Percentiles rank a stretch among this genome's conserved stretches.
phyloP scores from a whole-genome alignment of 2,329 filamentous ascomycete genomes.

The Metarhizium guizhouense region DNA sequence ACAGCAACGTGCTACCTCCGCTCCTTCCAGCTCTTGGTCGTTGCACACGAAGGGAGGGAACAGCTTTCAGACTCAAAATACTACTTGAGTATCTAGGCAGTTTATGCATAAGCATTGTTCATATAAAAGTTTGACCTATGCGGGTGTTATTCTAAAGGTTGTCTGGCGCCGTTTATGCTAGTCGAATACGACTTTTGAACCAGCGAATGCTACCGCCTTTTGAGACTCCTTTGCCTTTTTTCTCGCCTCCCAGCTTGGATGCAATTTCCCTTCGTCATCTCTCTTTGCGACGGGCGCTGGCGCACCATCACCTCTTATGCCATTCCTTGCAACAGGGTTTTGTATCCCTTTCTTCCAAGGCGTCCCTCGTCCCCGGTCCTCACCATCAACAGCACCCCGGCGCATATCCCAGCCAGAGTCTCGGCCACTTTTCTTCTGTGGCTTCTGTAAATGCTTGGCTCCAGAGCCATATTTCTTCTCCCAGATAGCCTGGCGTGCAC shows the following conservation, averaged over 20 bases:
- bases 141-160: background rate
- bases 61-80: background rate
- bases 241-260: slow-evolving; percentile 27
- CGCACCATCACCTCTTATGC: slow-evolving; percentile 5
- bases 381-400: slow-evolving; percentile 42
- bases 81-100: background rate
- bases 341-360: slow-evolving; percentile 46
- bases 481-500: slow-evolving; percentile 68
- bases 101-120: background rate
- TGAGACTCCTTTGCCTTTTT: slow-evolving; percentile 15
- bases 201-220: slow-evolving; percentile 12
- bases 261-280: slow-evolving; percentile 44
- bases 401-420: slow-evolving; percentile 50
- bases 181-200: slow-evolving; percentile 16
- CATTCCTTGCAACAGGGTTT: slow-evolving; percentile 21
- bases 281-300: slow-evolving; percentile 24
- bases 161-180: slow-evolving; percentile 4
- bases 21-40: background rate
- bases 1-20: background rate
- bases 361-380: slow-evolving; percentile 25
- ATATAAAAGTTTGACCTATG: background rate
- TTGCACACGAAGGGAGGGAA: background rate
- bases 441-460: slow-evolving; percentile 54
- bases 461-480: slow-evolving; percentile 70
- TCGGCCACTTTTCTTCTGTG: slow-evolving; percentile 25